These are phyloP conservation scores for Physaria fendleri DNA, from an alignment of 345 rosid genomes.

Conservation along the genomic window DNA sequence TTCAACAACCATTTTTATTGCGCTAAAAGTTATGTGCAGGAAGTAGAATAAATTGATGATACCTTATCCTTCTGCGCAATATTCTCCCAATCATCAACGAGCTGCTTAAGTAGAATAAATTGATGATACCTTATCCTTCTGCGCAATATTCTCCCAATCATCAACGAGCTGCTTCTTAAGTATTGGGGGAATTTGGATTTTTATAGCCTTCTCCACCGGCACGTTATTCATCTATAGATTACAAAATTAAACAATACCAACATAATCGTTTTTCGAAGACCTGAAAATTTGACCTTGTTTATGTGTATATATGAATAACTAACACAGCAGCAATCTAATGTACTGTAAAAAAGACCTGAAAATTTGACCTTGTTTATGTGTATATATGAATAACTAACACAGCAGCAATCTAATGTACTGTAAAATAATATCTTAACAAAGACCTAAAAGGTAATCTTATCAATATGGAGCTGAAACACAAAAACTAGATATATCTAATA, in stretches of 20 bases:
- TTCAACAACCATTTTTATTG: neutral
- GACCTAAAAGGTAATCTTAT: neutral
- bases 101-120: constrained; percentile 55
- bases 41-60: constrained; percentile 2
- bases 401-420: neutral
- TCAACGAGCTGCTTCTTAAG: constrained; percentile 81
- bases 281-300: neutral
- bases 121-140: constrained; percentile 71
- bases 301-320: neutral
- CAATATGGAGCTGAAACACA: neutral
- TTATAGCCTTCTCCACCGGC: constrained; percentile 56
- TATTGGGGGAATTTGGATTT: constrained; percentile 77
- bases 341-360: too few species aligned
- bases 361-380: neutral
- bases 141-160: constrained; percentile 73
- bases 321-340: too few species aligned
- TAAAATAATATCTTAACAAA: neutral
- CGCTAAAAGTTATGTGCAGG: neutral
- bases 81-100: constrained; percentile 83
- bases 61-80: constrained; percentile 84
- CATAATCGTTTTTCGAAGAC: neutral
- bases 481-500: neutral
- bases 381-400: neutral
- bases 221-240: constrained; percentile 44
- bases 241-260: constrained; percentile 13